Evolutionary conservation across 2,329 filamentous ascomycete genomes (phyloP), one percentile per base, ranked within the genome.

Genomic region (Salinomyces thailandicus): DNA sequence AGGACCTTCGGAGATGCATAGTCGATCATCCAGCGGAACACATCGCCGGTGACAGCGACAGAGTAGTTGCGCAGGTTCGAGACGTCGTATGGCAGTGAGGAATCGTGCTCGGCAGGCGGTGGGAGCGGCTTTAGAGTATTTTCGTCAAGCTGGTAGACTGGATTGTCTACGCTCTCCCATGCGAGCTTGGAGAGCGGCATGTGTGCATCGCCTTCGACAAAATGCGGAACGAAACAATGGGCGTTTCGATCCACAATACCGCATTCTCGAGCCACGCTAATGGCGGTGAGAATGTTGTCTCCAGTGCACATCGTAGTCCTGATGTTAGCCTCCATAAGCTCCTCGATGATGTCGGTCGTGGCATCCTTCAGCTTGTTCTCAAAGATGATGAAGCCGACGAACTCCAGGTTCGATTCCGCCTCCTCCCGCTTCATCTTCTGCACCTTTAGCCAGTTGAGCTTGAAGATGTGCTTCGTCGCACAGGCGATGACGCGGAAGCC

Each of bases 401-500:
- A 96, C 31, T 89, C 77, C 8, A 98, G 72, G 19, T 78, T 71
- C 3, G 75, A 81, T 60, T 98, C 91, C 6, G 83, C 87, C 36
- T 95, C 83, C 26, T 78, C 66, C 18, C 91, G 80, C 49, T 78
- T 82, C 80, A 96, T 87, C 64, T 93, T 94, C 54, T 96, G 86
- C 5, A 87, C 79, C 57, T 93, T 93, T 37, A 94, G 77, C 87
- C 86, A 95, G 51, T 81, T 93, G 19, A 96, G 69, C 54, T 86
- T 91, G 38, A 77, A 75, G 35, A 96, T 74, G 53, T 91, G 83
- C 57, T 85, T 93, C 1, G 84, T 85, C 5, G 91, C 91, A 55
- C 87, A 95, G 4, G 83, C 93, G 55, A 98, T 98, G 9, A 98
- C 91, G 57, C 91, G 81, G 62, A 87, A 98, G 15, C 93, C 91